Evolutionary conservation across 1,139 yeast genomes (phyloP), one percentile per base, ranked within the genome.

Genomic region (Suhomyces bolitotheri): DNA sequence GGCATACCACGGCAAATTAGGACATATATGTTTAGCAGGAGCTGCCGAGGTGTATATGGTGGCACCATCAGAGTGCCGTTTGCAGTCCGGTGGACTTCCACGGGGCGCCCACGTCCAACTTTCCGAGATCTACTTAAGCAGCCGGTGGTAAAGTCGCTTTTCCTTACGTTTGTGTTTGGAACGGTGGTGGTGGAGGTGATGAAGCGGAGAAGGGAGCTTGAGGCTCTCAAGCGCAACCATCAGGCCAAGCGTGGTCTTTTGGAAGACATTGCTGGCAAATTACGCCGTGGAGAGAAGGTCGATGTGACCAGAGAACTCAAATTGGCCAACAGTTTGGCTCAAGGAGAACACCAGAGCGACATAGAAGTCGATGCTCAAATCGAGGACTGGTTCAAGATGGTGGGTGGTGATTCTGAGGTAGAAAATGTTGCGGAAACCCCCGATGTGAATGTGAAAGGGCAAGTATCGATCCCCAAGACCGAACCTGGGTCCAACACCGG

Each of bases 351-450:
- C 0, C 59, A 54, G 7, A 54, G 61, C 3, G 74, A 68, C 39
- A 55, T 69, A 17, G 71, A 69, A 34, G 48, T 69, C 22, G 76
- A 71, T 45, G 63, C 66, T 24, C 62, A 58, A 41, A 50, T 71
- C 37, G 71, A 69, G 37, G 51, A 56, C 28, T 60, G 70, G 37
- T 53, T 69, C 34, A 59, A 56, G 34, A 41, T 61, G 49, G 54
- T 58, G 1, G 68, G 26, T 22, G 11, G 22, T 13, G 27, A 16
- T 11, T 9, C 21, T 21, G 19, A 22, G 21, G n/a, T n/a, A n/a
- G n/a, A n/a, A n/a, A n/a, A n/a, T n/a, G 22, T 20, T 20, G n/a
- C 22, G n/a, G n/a, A n/a, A n/a, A n/a, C n/a, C n/a, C n/a, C n/a
- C n/a, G n/a, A n/a, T 20, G 27, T 3, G 31, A 19, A 12, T 7